Conservation (phyloP, 805 yeast genomes). For the Candida methanosorbosa region DNA sequence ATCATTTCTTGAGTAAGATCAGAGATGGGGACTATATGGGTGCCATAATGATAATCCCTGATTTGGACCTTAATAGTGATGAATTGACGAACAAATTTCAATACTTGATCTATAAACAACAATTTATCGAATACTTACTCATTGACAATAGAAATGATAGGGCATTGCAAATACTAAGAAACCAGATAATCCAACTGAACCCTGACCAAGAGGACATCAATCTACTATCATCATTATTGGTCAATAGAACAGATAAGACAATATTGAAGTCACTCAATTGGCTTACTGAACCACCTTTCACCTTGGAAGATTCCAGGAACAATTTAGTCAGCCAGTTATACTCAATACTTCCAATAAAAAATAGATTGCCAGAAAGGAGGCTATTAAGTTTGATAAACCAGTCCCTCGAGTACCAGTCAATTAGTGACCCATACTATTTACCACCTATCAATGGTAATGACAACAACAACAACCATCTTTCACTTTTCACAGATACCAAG, state of each 20-base stretch:
- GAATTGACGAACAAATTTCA: constrained; percentile 8
- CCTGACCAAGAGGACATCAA: constrained; percentile 7
- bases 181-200: constrained; percentile 14
- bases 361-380: constrained; percentile 38
- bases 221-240: constrained; percentile 12
- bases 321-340: constrained; percentile 33
- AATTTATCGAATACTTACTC: constrained; percentile 32
- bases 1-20: constrained; percentile 3
- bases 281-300: constrained; percentile 22
- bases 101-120: constrained; percentile 30
- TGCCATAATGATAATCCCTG: not conserved
- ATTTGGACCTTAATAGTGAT: not conserved
- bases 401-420: constrained; percentile 38
- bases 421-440: constrained; percentile 13
- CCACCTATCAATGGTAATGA: constrained; percentile 14
- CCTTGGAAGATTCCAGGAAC: constrained; percentile 27
- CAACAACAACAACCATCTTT: constrained; percentile 25
- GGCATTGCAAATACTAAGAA: constrained; percentile 31
- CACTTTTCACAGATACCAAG: not conserved
- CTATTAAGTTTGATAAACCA: constrained; percentile 42
- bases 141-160: constrained; percentile 19
- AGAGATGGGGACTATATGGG: not conserved
- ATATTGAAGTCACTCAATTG: constrained; percentile 11
- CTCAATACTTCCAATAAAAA: constrained; percentile 37
- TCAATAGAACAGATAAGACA: constrained; percentile 19